Evolutionary conservation across 106 monocot genomes (phyloP).

Genomic region (Acorus gramineus): DNA sequence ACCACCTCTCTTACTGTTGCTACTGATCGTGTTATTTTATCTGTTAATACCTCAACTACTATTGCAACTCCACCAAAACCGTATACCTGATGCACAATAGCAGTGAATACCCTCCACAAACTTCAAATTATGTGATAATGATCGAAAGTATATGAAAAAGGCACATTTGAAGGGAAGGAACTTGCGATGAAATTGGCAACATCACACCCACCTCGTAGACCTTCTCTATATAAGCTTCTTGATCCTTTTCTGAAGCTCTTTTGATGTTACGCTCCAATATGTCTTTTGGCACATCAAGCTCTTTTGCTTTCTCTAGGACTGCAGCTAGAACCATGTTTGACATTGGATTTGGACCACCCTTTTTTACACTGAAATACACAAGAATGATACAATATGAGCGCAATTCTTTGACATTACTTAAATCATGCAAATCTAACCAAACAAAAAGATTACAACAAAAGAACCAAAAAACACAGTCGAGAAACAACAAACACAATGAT

Average conservation of each 20-base stretch:
- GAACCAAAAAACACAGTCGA: too few species aligned
- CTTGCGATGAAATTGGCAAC: background rate
- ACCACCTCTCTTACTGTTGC: conserved; percentile 70
- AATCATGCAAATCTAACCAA: too few species aligned
- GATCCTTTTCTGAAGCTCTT: conserved; percentile 88
- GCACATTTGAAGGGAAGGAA: background rate
- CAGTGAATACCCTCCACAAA: background rate
- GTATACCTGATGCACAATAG: conserved; percentile 48
- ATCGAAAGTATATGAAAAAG: too few species aligned
- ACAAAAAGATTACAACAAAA: too few species aligned
- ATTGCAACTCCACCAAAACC: conserved; percentile 96
- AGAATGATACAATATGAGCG: background rate
- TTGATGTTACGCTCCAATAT: conserved; percentile 91
- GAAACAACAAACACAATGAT: too few species aligned
- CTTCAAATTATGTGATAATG: too few species aligned
- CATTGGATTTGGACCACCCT: conserved; percentile 78
- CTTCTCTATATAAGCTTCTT: conserved; percentile 91
- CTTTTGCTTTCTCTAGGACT: conserved; percentile 85
- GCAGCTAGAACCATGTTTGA: conserved; percentile 79
- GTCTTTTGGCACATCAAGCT: conserved; percentile 94
- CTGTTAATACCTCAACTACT: conserved; percentile 87
- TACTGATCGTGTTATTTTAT: conserved; percentile 90
- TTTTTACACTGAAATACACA: conserved; percentile 59
- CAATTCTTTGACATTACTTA: background rate
- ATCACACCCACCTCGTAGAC: conserved; percentile 61